Evolutionary conservation across 441 rosid genomes (phyloP).

Genomic region (Euphorbia schlechtendalii): DNA sequence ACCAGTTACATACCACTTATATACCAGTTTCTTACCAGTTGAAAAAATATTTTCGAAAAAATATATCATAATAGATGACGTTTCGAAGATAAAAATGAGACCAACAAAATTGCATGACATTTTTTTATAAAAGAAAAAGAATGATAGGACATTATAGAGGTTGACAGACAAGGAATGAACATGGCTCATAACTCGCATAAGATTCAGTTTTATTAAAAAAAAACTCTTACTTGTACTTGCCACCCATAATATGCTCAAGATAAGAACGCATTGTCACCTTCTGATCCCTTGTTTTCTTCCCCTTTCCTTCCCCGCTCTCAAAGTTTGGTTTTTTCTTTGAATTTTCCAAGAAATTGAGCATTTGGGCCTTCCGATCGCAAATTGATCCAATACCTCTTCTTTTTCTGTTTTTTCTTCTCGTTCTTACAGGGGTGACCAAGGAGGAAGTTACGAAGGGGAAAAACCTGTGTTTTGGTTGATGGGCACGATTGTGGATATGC

Average conservation of each 20-base stretch:
- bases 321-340: conserved; percentile 3
- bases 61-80: too few species aligned
- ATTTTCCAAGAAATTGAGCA: background rate
- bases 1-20: too few species aligned
- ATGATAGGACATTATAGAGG: background rate
- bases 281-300: background rate
- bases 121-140: background rate
- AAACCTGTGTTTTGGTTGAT: conserved; percentile 15
- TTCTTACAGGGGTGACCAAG: background rate
- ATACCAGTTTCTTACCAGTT: too few species aligned
- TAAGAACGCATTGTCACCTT: background rate
- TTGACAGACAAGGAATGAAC: background rate
- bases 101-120: too few species aligned
- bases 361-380: background rate
- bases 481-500: conserved; percentile 15
- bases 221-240: background rate
- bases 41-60: too few species aligned
- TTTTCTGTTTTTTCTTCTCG: background rate
- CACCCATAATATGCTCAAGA: background rate
- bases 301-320: background rate
- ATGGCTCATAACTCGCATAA: background rate
- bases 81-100: too few species aligned
- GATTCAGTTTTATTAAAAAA: background rate
- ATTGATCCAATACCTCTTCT: background rate
- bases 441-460: background rate